phyloP scores from a whole-genome alignment of 208 protist genomes.

The Acanthamoeba castellanii region DNA sequence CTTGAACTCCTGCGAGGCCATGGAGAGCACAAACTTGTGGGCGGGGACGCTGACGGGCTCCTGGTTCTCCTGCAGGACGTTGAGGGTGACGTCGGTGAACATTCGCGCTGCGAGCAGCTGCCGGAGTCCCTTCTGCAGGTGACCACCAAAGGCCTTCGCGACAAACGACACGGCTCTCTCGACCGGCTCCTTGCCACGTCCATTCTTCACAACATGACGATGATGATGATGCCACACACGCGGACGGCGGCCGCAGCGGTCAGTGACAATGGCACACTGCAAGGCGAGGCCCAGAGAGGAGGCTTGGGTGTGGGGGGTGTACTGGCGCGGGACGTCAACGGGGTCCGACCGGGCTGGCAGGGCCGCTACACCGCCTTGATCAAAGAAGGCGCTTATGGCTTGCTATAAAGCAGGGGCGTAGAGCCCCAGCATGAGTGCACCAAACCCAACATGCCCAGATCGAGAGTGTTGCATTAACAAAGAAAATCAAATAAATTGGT shows the following conservation, averaged over 20 bases:
- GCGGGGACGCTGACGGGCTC: neutral
- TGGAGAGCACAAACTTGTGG: neutral
- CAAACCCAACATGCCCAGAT: too few species aligned
- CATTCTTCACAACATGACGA: neutral
- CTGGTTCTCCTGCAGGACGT: neutral
- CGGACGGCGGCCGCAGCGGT: neutral
- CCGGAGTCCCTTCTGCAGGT: neutral
- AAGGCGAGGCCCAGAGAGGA: neutral
- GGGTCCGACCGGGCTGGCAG: neutral
- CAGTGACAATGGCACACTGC: neutral
- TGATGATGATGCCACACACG: neutral
- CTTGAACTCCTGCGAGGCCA: slow-evolving; percentile 10
- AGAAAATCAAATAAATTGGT: neutral
- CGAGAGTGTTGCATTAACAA: neutral
- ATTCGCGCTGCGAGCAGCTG: neutral
- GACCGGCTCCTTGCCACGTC: neutral
- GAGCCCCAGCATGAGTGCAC: neutral
- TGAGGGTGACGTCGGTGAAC: slow-evolving; percentile 27
- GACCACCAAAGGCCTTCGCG: neutral
- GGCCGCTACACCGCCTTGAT: neutral
- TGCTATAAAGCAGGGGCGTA: neutral
- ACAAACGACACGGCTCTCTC: neutral
- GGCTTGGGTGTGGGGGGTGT: neutral
- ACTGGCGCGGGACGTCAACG: neutral
- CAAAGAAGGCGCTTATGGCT: slow-evolving; percentile 15